Evolutionary conservation across 2,329 filamentous ascomycete genomes (phyloP).

Genomic region (Aspergillus carbonarius): DNA sequence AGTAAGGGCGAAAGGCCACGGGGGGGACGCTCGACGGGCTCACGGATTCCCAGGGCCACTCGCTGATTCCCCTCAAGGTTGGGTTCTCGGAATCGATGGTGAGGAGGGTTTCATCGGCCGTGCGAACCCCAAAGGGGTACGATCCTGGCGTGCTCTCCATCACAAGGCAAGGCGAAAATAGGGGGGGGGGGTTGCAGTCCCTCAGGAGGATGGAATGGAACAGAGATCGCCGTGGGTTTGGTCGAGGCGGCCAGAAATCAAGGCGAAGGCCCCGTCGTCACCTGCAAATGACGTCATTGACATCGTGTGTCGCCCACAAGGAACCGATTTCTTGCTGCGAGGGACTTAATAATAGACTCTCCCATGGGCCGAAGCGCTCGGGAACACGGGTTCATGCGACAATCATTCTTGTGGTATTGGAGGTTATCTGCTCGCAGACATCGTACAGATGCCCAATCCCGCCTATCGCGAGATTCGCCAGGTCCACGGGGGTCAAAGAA

Average conservation of each 20-base stretch:
- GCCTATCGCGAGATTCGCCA: too few species aligned
- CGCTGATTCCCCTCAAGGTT: not conserved
- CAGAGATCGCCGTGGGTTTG: not conserved
- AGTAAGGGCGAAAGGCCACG: conserved; percentile 11
- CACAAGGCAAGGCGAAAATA: not conserved
- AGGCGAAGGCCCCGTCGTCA: not conserved
- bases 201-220: not conserved
- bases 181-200: too few species aligned
- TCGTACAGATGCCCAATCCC: not conserved
- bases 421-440: not conserved
- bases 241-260: not conserved
- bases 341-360: not conserved
- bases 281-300: not conserved
- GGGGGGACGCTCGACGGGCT: conserved; percentile 1
- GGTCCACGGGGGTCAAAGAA: too few species aligned
- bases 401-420: not conserved
- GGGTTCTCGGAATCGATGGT: not conserved
- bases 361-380: not conserved
- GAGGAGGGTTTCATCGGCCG: not conserved
- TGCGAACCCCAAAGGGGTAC: not conserved
- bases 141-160: not conserved
- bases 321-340: not conserved
- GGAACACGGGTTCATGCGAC: not conserved
- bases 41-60: conserved; percentile 15
- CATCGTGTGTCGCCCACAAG: not conserved